Evolutionary conservation across 257 asterid genomes (phyloP).

Genomic region (Orobanche coerulescens): DNA sequence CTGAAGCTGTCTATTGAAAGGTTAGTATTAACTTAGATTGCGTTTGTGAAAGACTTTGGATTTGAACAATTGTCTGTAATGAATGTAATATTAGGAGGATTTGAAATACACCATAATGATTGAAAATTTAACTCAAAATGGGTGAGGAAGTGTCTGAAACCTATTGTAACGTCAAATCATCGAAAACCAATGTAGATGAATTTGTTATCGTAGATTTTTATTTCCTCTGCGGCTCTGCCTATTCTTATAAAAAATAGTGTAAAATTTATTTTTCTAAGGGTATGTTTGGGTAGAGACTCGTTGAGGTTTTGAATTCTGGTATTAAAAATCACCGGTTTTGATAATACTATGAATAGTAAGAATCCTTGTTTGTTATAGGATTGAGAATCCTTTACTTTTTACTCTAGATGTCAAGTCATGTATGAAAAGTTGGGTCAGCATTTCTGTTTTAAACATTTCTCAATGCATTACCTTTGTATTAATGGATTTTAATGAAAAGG

Average conservation of each 20-base stretch:
- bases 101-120: background rate
- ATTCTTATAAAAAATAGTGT: too few species aligned
- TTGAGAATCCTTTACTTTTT: too few species aligned
- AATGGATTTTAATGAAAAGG: background rate
- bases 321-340: too few species aligned
- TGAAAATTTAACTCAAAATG: background rate
- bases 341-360: too few species aligned
- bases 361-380: too few species aligned
- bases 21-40: background rate
- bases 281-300: too few species aligned
- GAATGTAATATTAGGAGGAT: background rate
- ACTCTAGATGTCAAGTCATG: too few species aligned
- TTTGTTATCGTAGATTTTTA: background rate
- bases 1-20: background rate
- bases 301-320: too few species aligned
- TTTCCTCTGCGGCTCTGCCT: too few species aligned
- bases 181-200: background rate
- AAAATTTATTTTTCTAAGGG: too few species aligned
- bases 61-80: background rate
- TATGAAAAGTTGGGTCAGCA: constrained; percentile 1
- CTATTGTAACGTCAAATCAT: background rate
- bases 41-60: background rate
- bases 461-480: background rate
- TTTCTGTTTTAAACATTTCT: background rate
- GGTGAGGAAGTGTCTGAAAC: background rate